These are phyloP conservation scores for Triangularia setosa DNA, from an alignment of 2,329 filamentous ascomycete species.

Conservation along the genomic window DNA sequence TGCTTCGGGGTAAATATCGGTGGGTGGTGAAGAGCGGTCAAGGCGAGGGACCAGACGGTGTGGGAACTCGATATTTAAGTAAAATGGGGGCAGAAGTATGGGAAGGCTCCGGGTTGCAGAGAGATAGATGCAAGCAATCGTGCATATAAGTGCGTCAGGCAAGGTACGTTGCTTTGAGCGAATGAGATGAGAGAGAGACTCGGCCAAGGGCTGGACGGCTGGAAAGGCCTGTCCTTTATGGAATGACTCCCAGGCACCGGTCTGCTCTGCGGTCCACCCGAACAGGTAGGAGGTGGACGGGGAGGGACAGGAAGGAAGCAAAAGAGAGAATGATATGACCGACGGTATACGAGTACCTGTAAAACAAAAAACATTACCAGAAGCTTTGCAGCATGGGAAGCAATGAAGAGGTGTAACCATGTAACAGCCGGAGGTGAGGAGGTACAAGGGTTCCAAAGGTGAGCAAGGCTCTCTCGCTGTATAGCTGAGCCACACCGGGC, in stretches of 20 bases:
- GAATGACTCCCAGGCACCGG: conserved; percentile 3
- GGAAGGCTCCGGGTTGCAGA: conserved; percentile 2
- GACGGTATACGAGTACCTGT: not conserved
- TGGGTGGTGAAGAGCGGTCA: not conserved
- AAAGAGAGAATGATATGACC: not conserved
- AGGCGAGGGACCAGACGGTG: not conserved
- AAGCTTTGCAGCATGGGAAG: not conserved
- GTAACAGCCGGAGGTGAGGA: not conserved
- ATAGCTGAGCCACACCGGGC: not conserved
- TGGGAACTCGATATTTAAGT: not conserved
- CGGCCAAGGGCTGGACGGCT: not conserved
- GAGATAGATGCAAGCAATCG: conserved; percentile 7
- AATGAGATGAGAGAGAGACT: not conserved
- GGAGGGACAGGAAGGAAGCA: not conserved
- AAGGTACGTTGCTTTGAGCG: conserved; percentile 4
- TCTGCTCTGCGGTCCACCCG: not conserved
- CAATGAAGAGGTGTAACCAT: not conserved
- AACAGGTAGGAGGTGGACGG: not conserved
- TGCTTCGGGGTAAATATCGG: not conserved
- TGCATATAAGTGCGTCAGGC: conserved; percentile 4
- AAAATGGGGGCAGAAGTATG: not conserved
- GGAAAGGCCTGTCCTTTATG: conserved; percentile 1
- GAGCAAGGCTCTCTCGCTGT: not conserved
- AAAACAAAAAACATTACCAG: not conserved
- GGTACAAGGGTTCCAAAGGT: not conserved